Percentiles rank a stretch among this genome's conserved stretches.
Conservation (phyloP, 1,139 yeast genomes). For the Yamadazyma sp. region DNA sequence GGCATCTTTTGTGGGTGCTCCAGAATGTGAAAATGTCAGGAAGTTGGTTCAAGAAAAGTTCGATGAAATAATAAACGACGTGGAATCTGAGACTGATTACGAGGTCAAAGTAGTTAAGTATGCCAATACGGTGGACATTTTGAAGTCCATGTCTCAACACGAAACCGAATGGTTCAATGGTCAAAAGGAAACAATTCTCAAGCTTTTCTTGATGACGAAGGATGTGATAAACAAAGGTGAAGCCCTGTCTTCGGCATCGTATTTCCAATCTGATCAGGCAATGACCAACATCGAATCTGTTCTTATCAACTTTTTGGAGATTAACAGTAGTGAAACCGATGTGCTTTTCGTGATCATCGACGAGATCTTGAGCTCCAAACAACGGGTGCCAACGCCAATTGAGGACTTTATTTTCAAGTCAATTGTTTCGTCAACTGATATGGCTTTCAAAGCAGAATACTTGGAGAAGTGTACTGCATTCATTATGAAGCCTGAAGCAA, state of each 20-base stretch:
- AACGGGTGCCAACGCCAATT: slow-evolving; percentile 47
- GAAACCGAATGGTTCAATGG: slow-evolving; percentile 63
- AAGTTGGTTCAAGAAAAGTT: slow-evolving; percentile 55
- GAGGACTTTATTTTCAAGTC: slow-evolving; percentile 58
- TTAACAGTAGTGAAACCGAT: slow-evolving; percentile 29
- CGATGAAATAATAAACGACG: slow-evolving; percentile 32
- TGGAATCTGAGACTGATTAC: slow-evolving; percentile 46
- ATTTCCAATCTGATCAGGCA: slow-evolving; percentile 75
- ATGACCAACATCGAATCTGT: slow-evolving; percentile 59
- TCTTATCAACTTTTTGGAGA: slow-evolving; percentile 48
- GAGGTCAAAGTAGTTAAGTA: slow-evolving; percentile 62
- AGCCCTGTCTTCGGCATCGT: slow-evolving; percentile 58
- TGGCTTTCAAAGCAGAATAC: slow-evolving; percentile 47
- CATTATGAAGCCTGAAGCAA: slow-evolving; percentile 37
- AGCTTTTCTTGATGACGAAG: slow-evolving; percentile 46
- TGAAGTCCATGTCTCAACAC: slow-evolving; percentile 50
- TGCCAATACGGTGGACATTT: slow-evolving; percentile 69
- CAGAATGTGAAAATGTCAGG: slow-evolving; percentile 60
- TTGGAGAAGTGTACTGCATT: slow-evolving; percentile 54
- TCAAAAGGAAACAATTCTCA: slow-evolving; percentile 51
- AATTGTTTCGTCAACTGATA: slow-evolving; percentile 54
- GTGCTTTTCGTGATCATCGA: slow-evolving; percentile 51
- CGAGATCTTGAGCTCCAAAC: slow-evolving; percentile 45
- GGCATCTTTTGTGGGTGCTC: slow-evolving; percentile 61
- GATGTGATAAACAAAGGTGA: slow-evolving; percentile 37